phyloP scores from a whole-genome alignment of 495 filamentous ascomycete species.

The Aspergillus biplanus region DNA sequence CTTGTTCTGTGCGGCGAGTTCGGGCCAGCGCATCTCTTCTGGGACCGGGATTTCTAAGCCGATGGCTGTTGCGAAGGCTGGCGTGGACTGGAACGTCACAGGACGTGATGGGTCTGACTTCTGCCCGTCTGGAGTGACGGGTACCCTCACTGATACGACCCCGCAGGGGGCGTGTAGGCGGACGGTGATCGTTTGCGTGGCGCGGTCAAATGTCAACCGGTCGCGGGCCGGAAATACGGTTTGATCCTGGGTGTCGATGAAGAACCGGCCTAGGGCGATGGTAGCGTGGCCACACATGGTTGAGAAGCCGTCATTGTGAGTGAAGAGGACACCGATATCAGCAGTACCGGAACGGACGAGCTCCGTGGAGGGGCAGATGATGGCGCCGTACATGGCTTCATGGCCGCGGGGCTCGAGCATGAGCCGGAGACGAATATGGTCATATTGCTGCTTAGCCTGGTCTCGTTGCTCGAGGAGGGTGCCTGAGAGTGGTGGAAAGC shows the following conservation, averaged over 20 bases:
- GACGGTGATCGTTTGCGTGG: background rate
- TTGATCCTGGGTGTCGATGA: constrained; percentile 31
- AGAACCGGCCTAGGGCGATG: constrained; percentile 39
- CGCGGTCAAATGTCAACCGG: constrained; percentile 14
- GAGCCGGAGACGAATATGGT: constrained; percentile 32
- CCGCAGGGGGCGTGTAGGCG: constrained; percentile 20
- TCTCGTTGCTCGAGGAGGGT: constrained; percentile 35
- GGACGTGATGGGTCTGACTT: constrained; percentile 15
- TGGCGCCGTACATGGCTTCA: constrained; percentile 40
- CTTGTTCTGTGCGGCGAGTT: constrained; percentile 16
- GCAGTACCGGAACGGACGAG: constrained; percentile 43
- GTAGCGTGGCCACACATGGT: constrained; percentile 68
- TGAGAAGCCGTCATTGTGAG: constrained; percentile 75
- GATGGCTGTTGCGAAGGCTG: constrained; percentile 27
- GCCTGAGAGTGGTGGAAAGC: constrained; percentile 29
- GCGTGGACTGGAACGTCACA: constrained; percentile 32
- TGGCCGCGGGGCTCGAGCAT: constrained; percentile 42
- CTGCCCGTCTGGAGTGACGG: background rate
- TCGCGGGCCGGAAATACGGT: constrained; percentile 29
- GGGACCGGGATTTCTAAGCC: constrained; percentile 26
- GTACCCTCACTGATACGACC: constrained; percentile 12
- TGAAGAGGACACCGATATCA: constrained; percentile 52
- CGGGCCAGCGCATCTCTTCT: constrained; percentile 26
- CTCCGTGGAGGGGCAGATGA: constrained; percentile 34
- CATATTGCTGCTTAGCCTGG: constrained; percentile 27